These are phyloP conservation scores for grape (Vitis vinifera) DNA, from an alignment of 164 flowering plant species.

Conservation along the genomic window ASM3070453v1 NC_081818.1:5977001-5977500, in stretches of 20 bases:
- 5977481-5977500: constrained; percentile 4
- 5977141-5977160: constrained; percentile 78
- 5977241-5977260: constrained; percentile 58
- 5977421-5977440: constrained; percentile 53
- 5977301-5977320: constrained; percentile 86
- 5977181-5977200: constrained; percentile 96
- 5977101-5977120: constrained; percentile 75
- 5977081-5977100: constrained; percentile 97
- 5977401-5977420: constrained; percentile 94
- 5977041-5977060: constrained; percentile 87
- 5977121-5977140: constrained; percentile 90
- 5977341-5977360: constrained; percentile 67
- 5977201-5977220: constrained; percentile 95
- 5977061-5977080: constrained; percentile 89
- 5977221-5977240: constrained; percentile 91
- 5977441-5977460: neutral
- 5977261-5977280: constrained; percentile 81
- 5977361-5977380: constrained; percentile 79
- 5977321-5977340: constrained; percentile 85
- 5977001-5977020: constrained; percentile 76
- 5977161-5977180: constrained; percentile 62
- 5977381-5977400: constrained; percentile 96
- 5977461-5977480: constrained; percentile 1
- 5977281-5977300: constrained; percentile 91
- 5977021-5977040: constrained; percentile 79